Evolutionary conservation across 495 filamentous ascomycete genomes (phyloP).

Genomic region (Neurospora tetraspora): DNA sequence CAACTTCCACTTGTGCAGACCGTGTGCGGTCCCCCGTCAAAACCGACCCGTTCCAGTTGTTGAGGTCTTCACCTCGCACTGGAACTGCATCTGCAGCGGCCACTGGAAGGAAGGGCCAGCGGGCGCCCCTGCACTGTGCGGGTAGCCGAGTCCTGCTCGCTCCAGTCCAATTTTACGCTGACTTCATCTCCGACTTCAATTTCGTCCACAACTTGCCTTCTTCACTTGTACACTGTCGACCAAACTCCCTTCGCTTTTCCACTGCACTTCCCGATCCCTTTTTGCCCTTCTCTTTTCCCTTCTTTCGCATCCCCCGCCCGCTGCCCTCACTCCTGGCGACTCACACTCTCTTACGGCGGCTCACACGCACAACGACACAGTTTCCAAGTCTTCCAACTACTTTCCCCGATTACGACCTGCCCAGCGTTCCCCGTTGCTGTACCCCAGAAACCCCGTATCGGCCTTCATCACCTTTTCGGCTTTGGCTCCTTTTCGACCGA

Average conservation of each 20-base stretch:
- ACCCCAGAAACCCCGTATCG: not conserved
- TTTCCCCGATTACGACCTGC: not conserved
- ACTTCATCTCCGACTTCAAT: slow-evolving; percentile 25
- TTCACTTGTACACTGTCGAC: not conserved
- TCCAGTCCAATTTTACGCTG: slow-evolving; percentile 11
- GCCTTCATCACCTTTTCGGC: not conserved
- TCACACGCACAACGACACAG: not conserved
- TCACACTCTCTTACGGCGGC: slow-evolving; percentile 1
- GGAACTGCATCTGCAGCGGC: not conserved
- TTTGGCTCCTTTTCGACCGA: not conserved
- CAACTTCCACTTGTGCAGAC: not conserved
- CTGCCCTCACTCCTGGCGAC: slow-evolving; percentile 2
- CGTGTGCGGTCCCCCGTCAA: not conserved
- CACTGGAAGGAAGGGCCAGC: not conserved
- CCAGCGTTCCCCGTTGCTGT: not conserved
- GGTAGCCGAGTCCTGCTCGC: not conserved
- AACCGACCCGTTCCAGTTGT: not conserved
- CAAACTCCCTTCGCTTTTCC: not conserved
- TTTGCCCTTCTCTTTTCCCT: slow-evolving; percentile 4
- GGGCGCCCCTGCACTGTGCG: not conserved
- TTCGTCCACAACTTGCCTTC: slow-evolving; percentile 10
- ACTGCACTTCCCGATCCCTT: not conserved
- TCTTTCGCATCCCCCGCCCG: not conserved
- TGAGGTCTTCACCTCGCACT: not conserved
- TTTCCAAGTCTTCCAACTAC: not conserved